Base-by-base conservation (phyloP, 2,329 filamentous ascomycete genomes). In the Sclerotinia minor region DNA sequence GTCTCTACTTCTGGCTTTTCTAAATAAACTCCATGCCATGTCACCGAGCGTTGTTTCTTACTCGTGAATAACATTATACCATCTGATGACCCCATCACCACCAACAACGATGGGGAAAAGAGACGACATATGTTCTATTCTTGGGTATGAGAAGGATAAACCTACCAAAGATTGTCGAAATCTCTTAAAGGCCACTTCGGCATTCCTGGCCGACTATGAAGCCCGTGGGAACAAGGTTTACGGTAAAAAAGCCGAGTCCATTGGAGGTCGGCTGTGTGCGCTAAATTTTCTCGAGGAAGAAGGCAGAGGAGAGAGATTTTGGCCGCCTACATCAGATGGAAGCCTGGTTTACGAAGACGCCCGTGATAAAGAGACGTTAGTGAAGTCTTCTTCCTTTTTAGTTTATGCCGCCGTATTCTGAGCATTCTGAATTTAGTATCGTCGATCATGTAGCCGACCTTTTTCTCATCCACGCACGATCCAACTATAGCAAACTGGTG, bases 261-360 rank as follows among this genome's bases (percentile, higher is more conserved):
- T 63, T 32, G 67, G 60, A 65, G 19, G 49, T 47, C 67, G 64
- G 24, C 41, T 69, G 32, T 69, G 64, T 63, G 67, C 67, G 7
- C 41, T 61, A n/a, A 50, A 45, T n/a, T 69, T 69, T 35, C 55
- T 69, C 5, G 64, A 67, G 45, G 67, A 69, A 52, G 67, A 67
- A 29, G 41, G 45, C 8, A 60, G 67, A 60, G 67, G 64, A n/a
- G 67, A 69, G 19, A 53, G 21, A 17, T 60, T 67, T 26, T 69
- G 64, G 55, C 64, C 67, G 8, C 47, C 47, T 24, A 26, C 41
- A 65, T 21, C 44, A 24, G 66, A 57, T 47, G 66, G 59, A 49
- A 64, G 58, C 24, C 15, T 64, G 41, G 50, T 59, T 26, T 67
- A 64, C 26, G 66, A 67, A 29, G 35, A 55, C 17, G 45, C 29